Base-by-base conservation (phyloP, 352 stramenopile species). In the Albugo laibachii region DNA sequence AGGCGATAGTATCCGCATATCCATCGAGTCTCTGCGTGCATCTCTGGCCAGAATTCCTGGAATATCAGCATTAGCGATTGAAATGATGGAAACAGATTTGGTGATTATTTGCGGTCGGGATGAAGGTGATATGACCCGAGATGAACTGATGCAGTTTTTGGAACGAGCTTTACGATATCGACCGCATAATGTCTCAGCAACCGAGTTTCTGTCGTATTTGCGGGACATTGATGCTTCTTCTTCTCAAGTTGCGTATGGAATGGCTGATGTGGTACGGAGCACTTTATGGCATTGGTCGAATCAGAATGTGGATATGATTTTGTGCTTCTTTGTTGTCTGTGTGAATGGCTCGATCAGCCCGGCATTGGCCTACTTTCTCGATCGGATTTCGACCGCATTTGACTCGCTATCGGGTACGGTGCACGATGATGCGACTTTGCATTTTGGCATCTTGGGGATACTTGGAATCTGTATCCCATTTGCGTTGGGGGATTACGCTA, bases 51-150 rank as follows among this genome's bases (percentile, higher is more conserved):
- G 79, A 14, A 89, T 92, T 48, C 79, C 79, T 0, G 73, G 71
- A 34, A 86, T 92, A 50, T 69, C 75, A 36, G 79, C 73, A 50
- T 61, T 86, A 15, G 55, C 78, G 12, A 84, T 92, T 34, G 79
- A 92, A 61, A 84, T 85, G 71, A 88, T 92, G 75, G 79, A 92
- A 62, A 89, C 73, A 6, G 79, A 92, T 41, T 57, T 92, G 27
- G 59, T 86, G 15, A 89, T 92, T 50, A 87, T 92, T 41, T 89
- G 75, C 44, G 79, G 79, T 13, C 75, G 79, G 14, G 73, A 87
- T 50, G 71, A 82, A 40, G 79, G 79, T 19, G 75, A 92, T 55
- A 92, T 92, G 73, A 85, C 64, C 31, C 61, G 75, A 16, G 66
- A 83, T 53, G 79, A 92, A 52, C 65, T 92, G 59, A 87, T 92